Conservation (phyloP, 768 basidiomycete genomes). For the Sarcomyxa edulis region DNA sequence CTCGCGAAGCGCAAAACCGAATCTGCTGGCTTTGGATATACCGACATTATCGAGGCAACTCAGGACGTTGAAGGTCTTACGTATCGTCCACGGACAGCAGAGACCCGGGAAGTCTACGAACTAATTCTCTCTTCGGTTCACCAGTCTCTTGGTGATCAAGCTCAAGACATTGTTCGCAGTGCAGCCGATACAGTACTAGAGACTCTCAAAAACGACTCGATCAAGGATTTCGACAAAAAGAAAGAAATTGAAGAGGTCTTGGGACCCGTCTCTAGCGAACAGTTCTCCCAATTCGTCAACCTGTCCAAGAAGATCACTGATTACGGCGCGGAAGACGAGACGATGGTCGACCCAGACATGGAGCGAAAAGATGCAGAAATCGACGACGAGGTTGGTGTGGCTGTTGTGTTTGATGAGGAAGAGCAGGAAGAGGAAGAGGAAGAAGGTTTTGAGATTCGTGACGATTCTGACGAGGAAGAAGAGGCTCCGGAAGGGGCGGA, state of each 20-base stretch:
- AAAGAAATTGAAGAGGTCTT: conserved; percentile 83
- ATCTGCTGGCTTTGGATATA: conserved; percentile 67
- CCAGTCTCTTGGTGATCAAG: conserved; percentile 84
- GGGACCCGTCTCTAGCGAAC: conserved; percentile 59
- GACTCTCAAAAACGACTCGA: conserved; percentile 76
- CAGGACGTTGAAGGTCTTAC: conserved; percentile 89
- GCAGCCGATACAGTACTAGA: conserved; percentile 93
- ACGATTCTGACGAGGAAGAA: conserved; percentile 75
- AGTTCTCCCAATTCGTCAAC: conserved; percentile 77
- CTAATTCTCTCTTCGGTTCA: conserved; percentile 84
- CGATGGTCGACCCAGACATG: conserved; percentile 70
- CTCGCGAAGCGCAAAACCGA: conserved; percentile 55
- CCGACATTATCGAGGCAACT: conserved; percentile 92
- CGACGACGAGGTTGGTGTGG: conserved; percentile 95
- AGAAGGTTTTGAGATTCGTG: conserved; percentile 80
- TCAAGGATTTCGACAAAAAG: conserved; percentile 98
- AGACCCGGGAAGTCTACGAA: conserved; percentile 93
- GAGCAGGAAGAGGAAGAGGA: conserved; percentile 93
- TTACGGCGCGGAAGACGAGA: conserved; percentile 84
- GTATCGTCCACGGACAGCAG: conserved; percentile 90
- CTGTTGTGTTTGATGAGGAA: conserved; percentile 96
- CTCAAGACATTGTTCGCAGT: conserved; percentile 91
- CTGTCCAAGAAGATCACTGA: conserved; percentile 95
- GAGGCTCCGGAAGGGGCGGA: conserved; percentile 53
- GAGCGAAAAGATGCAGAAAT: conserved; percentile 85